Percentiles rank a stretch among this genome's conserved stretches.
Conservation (phyloP, 148 eudicot genomes). For the Talinum fruticosum region DNA sequence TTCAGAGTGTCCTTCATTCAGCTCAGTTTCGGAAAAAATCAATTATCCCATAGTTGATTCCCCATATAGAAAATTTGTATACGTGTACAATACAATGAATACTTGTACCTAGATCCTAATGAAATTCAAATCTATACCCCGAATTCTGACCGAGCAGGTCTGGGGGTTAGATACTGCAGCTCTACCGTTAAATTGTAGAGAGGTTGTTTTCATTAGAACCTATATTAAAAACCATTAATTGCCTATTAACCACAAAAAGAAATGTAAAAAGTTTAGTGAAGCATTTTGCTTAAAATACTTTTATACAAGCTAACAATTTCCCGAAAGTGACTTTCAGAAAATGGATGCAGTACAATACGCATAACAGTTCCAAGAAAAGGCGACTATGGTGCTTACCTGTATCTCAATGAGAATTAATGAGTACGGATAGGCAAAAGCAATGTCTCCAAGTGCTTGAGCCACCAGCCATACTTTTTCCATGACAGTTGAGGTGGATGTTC, state of each 20-base stretch:
- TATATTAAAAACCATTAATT: no score
- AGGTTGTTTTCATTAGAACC: not conserved
- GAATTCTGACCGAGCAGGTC: not conserved
- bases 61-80: not conserved
- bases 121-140: not conserved
- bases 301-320: not conserved
- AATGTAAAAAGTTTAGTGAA: not conserved
- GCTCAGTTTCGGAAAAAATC: not conserved
- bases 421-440: slow-evolving; percentile 84
- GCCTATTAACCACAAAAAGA: not conserved
- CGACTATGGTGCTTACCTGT: slow-evolving; percentile 42
- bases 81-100: not conserved
- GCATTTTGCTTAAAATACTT: not conserved
- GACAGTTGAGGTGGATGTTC: slow-evolving; percentile 49
- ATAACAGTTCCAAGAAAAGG: not conserved
- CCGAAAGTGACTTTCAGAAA: not conserved
- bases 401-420: slow-evolving; percentile 62
- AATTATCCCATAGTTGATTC: not conserved
- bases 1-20: slow-evolving; percentile 70
- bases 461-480: slow-evolving; percentile 67
- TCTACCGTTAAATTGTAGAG: not conserved
- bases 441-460: slow-evolving; percentile 79
- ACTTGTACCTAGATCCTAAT: not conserved
- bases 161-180: not conserved
- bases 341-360: not conserved